Percentiles rank a stretch among this genome's conserved stretches.
Evolutionary conservation across 192 early-diverging fungal species (phyloP).

Genomic region (Entomortierella chlamydospora): DNA sequence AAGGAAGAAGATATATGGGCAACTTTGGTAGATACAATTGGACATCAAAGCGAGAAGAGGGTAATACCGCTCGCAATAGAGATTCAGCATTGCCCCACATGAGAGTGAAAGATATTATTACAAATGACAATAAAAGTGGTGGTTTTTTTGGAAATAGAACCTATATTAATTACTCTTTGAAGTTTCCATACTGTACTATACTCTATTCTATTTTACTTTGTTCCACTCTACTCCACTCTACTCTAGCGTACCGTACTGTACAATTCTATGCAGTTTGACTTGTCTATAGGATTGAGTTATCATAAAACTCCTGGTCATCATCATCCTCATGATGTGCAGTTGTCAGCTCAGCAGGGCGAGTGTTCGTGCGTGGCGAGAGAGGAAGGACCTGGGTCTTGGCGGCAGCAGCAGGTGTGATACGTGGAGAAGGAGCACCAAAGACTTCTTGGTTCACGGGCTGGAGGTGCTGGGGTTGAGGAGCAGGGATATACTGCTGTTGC

Average conservation of each 20-base stretch:
- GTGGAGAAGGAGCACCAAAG: slow-evolving; percentile 43
- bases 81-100: slow-evolving; percentile 9
- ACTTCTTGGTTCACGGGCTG: slow-evolving; percentile 17
- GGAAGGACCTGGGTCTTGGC: neutral
- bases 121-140: neutral
- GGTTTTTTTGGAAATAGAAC: neutral
- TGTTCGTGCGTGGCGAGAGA: neutral
- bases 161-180: too few species aligned
- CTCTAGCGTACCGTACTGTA: too few species aligned
- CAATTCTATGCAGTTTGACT: neutral
- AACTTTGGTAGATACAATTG: neutral
- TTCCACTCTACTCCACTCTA: too few species aligned
- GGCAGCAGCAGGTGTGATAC: slow-evolving; percentile 26
- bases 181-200: too few species aligned
- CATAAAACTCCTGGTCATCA: neutral
- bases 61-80: neutral
- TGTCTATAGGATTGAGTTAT: neutral
- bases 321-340: neutral
- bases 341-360: neutral
- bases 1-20: neutral
- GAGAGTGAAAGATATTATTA: neutral
- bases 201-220: neutral
- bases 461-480: slow-evolving; percentile 23
- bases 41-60: neutral
- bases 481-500: slow-evolving; percentile 28